Base-by-base conservation (phyloP, 169 alveolate species). In the Eimeria maxima region DNA sequence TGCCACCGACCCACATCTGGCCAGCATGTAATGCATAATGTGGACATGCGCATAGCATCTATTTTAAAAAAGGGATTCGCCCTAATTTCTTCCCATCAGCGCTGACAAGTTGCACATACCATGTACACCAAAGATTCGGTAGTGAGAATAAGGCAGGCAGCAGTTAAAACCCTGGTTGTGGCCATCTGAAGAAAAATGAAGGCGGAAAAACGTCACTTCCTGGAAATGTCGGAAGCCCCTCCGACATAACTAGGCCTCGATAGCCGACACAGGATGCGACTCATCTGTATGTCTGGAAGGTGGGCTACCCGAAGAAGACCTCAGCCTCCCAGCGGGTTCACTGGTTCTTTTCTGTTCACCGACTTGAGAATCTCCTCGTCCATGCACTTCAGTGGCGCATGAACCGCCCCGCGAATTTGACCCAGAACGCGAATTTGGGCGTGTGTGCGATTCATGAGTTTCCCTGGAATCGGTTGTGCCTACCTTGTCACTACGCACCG, bases 401-500 rank as follows among this genome's bases (percentile, higher is more conserved):
- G 55, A 47, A 42, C 65, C 65, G 38, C 87, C 65, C 63, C 65
- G 87, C 65, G 87, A 76, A 44, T 24, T n/a, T 20, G 87, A 76
- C 60, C 65, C 65, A 20, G 87, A 76, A 47, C 87, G 87, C 13
- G 87, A 76, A 76, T 76, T 76, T 45, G 87, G 87, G 60, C 87
- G 87, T n/a, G 87, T 76, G 33, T 76, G 87, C 10, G 87, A 76
- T n/a, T 76, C 87, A 76, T 76, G 87, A 76, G 60, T 76, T 6
- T 76, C 87, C 63, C 87, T 47, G n/a, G 87, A 76, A 47, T 76
- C 87, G 7, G 87, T 63, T 45, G 87, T 76, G 87, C 44, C 87
- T 76, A 18, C 87, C 60, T 76, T 76, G 38, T 76, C 87, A 38
- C 87, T 76, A 76, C 87, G 87, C 87, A 76, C 87, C n/a, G 87